Conservation (phyloP, 257 asterid genomes). For the Haberlea rhodopensis region DNA sequence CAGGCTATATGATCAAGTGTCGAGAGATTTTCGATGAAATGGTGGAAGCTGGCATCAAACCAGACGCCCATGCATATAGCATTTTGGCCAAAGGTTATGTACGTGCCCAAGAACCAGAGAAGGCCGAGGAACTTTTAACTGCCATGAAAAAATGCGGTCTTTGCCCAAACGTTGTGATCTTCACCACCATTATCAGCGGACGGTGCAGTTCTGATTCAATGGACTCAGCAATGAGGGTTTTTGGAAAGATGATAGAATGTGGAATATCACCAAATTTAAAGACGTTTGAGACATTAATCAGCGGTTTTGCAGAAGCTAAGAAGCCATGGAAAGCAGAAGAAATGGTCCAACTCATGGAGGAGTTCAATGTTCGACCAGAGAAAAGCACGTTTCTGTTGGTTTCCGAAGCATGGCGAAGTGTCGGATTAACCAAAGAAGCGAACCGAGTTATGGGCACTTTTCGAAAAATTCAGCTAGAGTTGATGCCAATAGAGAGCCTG, state of each 20-base stretch:
- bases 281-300: slow-evolving; percentile 63
- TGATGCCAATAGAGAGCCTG: slow-evolving; percentile 33
- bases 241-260: slow-evolving; percentile 43
- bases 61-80: slow-evolving; percentile 57
- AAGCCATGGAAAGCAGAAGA: slow-evolving; percentile 65
- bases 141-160: slow-evolving; percentile 41
- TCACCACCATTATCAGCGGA: slow-evolving; percentile 67
- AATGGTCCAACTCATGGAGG: slow-evolving; percentile 43
- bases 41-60: slow-evolving; percentile 56
- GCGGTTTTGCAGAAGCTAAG: slow-evolving; percentile 53
- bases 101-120: slow-evolving; percentile 57
- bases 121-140: slow-evolving; percentile 59
- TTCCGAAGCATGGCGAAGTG: slow-evolving; percentile 51
- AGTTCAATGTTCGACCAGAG: slow-evolving; percentile 46
- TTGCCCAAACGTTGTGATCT: slow-evolving; percentile 55
- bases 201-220: slow-evolving; percentile 51
- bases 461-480: slow-evolving; percentile 26
- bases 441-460: slow-evolving; percentile 26
- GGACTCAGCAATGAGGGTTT: slow-evolving; percentile 53
- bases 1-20: slow-evolving; percentile 65
- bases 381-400: slow-evolving; percentile 39
- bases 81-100: slow-evolving; percentile 69
- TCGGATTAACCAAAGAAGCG: slow-evolving; percentile 45
- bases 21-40: slow-evolving; percentile 60
- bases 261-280: slow-evolving; percentile 55